Conservation (phyloP, 768 basidiomycete species). For the Amanita thiersii region DNA sequence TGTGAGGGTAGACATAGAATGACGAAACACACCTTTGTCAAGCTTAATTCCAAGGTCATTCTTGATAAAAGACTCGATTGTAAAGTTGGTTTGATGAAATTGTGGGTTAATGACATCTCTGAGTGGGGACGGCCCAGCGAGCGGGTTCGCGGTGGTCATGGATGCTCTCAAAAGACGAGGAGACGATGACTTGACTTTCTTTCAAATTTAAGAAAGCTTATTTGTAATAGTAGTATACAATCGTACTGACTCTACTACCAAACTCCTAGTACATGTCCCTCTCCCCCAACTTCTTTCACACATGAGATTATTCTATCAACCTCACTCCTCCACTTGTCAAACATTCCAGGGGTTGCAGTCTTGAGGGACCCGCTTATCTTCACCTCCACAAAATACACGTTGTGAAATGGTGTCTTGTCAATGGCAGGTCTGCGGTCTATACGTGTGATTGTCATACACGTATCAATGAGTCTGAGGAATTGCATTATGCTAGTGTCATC, state of each 20-base stretch:
- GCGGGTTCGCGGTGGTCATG: constrained; percentile 38
- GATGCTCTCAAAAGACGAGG: background rate
- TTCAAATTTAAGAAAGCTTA: no score
- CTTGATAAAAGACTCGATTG: constrained; percentile 76
- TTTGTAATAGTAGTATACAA: background rate
- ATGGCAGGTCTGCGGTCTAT: constrained; percentile 61
- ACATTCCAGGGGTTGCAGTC: background rate
- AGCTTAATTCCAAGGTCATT: constrained; percentile 78
- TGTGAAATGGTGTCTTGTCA: constrained; percentile 36
- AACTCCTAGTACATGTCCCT: constrained; percentile 34
- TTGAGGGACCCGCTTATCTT: constrained; percentile 16
- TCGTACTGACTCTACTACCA: constrained; percentile 29
- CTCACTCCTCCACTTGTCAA: constrained; percentile 9
- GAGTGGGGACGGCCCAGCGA: constrained; percentile 49
- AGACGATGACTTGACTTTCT: no score
- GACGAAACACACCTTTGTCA: constrained; percentile 67
- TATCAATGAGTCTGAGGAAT: constrained; percentile 27
- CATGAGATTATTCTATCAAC: constrained; percentile 13
- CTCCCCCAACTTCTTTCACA: constrained; percentile 23
- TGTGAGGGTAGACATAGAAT: constrained; percentile 4
- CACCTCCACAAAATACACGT: constrained; percentile 63
- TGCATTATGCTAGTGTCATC: constrained; percentile 16
- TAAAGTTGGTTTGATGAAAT: constrained; percentile 90
- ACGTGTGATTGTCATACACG: constrained; percentile 30
- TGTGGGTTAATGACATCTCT: constrained; percentile 78